Percentiles rank a stretch among this genome's conserved stretches.
Conservation (phyloP, 139 green algal genomes). For the Parachlorella kessleri region DNA sequence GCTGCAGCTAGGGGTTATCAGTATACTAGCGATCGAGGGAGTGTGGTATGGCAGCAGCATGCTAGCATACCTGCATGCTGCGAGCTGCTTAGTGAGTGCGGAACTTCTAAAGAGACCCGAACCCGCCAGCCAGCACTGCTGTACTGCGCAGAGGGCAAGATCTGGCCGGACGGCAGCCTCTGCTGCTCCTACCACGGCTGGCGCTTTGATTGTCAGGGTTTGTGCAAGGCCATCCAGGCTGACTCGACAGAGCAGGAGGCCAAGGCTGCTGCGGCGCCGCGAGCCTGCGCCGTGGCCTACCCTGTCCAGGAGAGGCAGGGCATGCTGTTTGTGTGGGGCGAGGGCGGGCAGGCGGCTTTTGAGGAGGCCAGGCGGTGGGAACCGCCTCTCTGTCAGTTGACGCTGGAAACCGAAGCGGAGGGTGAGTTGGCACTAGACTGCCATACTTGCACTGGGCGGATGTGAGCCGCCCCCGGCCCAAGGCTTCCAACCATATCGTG, state of each 20-base stretch:
- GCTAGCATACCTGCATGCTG: too few relatives aligned
- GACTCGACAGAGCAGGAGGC: not conserved
- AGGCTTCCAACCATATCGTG: not conserved
- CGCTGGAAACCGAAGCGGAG: not conserved
- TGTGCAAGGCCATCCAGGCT: conserved; percentile 39
- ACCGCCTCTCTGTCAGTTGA: not conserved
- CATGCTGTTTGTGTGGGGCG: conserved; percentile 30
- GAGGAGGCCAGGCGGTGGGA: not conserved
- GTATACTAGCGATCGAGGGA: too few relatives aligned
- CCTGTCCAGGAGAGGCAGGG: not conserved
- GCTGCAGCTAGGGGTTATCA: too few relatives aligned
- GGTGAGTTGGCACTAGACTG: not conserved
- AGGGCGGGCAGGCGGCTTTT: conserved; percentile 1
- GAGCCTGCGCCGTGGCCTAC: not conserved
- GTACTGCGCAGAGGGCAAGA: conserved; percentile 31
- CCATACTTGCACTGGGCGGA: too few relatives aligned
- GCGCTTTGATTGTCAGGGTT: conserved; percentile 35
- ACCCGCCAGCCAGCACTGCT: not conserved
- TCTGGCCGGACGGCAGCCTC: conserved; percentile 37
- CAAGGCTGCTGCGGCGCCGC: not conserved
- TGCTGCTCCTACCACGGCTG: conserved; percentile 53
- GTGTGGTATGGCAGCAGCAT: too few relatives aligned
- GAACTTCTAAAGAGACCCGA: not conserved
- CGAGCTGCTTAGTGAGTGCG: too few relatives aligned
- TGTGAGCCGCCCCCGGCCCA: too few relatives aligned